These are phyloP conservation scores for Monosporascus sp. DNA, from an alignment of 2,329 filamentous ascomycete species.

Conservation along the genomic window DNA sequence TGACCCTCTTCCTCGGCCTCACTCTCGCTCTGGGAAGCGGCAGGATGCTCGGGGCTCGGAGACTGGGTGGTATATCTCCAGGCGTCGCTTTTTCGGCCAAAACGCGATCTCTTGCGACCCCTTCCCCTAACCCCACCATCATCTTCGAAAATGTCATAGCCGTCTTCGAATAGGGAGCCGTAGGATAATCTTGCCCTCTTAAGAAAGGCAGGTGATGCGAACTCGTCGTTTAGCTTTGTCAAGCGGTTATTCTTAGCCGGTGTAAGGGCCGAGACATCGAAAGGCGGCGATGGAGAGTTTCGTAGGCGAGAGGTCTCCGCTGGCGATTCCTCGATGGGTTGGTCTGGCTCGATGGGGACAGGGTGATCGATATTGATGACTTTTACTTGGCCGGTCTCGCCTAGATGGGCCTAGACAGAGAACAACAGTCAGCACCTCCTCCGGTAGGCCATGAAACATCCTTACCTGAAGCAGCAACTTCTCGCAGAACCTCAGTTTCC, in stretches of 20 bases:
- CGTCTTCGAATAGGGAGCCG: constrained; percentile 58
- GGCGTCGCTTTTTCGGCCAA: constrained; percentile 57
- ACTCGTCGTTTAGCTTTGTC: constrained; percentile 44
- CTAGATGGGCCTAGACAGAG: constrained; percentile 34
- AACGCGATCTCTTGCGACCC: constrained; percentile 65
- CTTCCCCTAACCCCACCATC: constrained; percentile 55
- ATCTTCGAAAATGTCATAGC: constrained; percentile 66
- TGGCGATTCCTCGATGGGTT: neutral
- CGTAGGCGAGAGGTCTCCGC: constrained; percentile 13
- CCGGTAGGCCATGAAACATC: neutral
- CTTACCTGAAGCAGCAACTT: constrained; percentile 44
- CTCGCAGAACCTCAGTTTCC: constrained; percentile 52
- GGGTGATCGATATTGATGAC: constrained; percentile 49
- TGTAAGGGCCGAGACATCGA: constrained; percentile 4
- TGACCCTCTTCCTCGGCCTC: constrained; percentile 10
- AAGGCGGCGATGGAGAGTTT: neutral
- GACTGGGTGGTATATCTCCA: constrained; percentile 74
- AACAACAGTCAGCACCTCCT: neutral
- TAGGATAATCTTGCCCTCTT: constrained; percentile 67
- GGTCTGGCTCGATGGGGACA: constrained; percentile 8
- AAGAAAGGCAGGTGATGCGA: constrained; percentile 73
- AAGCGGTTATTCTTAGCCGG: constrained; percentile 31
- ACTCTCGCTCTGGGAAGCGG: constrained; percentile 1
- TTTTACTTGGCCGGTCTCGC: constrained; percentile 42
- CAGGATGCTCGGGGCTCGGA: constrained; percentile 56